Conservation (phyloP, 805 yeast species). For the Saccharomyces jurei region DNA sequence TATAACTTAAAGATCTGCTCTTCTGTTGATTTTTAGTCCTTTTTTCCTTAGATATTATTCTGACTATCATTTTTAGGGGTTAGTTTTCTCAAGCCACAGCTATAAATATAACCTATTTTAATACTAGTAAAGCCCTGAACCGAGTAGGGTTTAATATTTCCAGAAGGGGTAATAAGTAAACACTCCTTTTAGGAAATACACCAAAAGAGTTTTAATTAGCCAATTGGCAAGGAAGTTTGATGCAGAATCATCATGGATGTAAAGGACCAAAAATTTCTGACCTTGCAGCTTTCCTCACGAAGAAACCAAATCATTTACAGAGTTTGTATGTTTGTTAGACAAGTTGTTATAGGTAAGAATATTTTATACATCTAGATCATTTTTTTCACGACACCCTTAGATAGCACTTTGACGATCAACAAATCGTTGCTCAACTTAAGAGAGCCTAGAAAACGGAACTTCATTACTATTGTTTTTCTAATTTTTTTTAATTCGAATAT, state of each 20-base stretch:
- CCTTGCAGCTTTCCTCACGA: background rate
- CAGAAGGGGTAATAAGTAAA: conserved; percentile 3
- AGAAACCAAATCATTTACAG: background rate
- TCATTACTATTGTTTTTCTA: background rate
- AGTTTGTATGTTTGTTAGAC: background rate
- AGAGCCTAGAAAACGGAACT: background rate
- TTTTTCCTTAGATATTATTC: background rate
- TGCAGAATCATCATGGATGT: background rate
- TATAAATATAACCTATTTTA: background rate
- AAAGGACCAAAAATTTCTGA: background rate
- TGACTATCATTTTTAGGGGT: background rate
- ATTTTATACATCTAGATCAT: background rate
- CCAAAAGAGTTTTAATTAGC: conserved; percentile 6
- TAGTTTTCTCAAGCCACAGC: background rate
- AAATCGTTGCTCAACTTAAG: background rate
- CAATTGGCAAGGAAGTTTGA: conserved; percentile 1
- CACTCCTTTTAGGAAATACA: conserved; percentile 5
- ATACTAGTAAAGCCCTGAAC: background rate
- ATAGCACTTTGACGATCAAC: background rate
- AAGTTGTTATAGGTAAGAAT: background rate
- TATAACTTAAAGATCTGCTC: conserved; percentile 1
- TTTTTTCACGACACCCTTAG: background rate
- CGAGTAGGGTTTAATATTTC: background rate
- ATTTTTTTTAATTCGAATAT: background rate
- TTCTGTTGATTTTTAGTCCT: background rate